Base-by-base conservation (phyloP, 306 rosid species). In the Cicer yamashitae region DNA sequence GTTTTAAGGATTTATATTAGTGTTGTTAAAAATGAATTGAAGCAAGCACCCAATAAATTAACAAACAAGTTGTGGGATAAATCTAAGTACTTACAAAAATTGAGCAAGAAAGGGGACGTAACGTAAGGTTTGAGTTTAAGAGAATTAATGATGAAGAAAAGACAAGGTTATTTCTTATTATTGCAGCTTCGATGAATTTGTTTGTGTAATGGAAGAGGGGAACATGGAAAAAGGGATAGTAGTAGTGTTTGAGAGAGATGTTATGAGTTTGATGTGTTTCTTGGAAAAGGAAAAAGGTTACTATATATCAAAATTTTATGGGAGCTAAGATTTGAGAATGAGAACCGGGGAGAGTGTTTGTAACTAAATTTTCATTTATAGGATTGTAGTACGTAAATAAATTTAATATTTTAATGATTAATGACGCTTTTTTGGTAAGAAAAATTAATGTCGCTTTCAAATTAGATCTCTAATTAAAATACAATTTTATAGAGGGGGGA, bases 161-260 rank as follows among this genome's bases (percentile, higher is more conserved):
- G 70, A 43, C 15, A 65, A 43, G 13, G n/a, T 6, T 40, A 40
- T 5, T 63, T 63, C 17, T 63, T 10, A 17, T 6, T 17, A 17
- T 6, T 1, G 17, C 6, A 65, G 38, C 6, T 65, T 65, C 51
- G 15, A 65, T 65, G 53, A 44, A 12, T 43, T 10, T 44, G 20
- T 43, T 10, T 44, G 20, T 65, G 70, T 17, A 43, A 65, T 65
- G 70, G 38, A 17, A 43, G 70, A 65, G 3, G 70, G 70, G 70
- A 43, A 65, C 52, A 65, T 2, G 11, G 17, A 0, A 2, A 38
- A 17, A 44, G 20, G 34, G 37, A 65, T 17, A 10, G 34, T 64
- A 15, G 14, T 17, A 44, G 51, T 64, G 51, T 64, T 41, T 64
- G 51, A 3, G 70, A 43, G 3, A 41, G 10, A 41, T 11, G 34